Evolutionary conservation across 192 early-diverging fungal species (phyloP).

Genomic region (Umbelopsis sp.): DNA sequence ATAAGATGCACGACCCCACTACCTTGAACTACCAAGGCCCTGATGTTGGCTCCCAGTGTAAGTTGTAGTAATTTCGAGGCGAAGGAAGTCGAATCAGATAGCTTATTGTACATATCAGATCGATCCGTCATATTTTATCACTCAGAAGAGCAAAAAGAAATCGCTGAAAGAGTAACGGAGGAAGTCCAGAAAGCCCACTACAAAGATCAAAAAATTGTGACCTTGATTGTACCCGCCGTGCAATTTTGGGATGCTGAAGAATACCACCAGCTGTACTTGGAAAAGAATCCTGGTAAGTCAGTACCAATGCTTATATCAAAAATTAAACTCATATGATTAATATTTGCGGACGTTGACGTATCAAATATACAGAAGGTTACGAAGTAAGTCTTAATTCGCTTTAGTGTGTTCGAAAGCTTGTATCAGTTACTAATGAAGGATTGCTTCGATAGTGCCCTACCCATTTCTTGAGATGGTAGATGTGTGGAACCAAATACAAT

Average conservation of each 20-base stretch:
- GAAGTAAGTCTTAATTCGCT: constrained; percentile 45
- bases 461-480: constrained; percentile 48
- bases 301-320: neutral
- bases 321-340: neutral
- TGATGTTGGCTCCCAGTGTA: constrained; percentile 81
- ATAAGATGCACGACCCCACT: constrained; percentile 86
- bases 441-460: constrained; percentile 40
- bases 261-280: constrained; percentile 65
- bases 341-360: neutral
- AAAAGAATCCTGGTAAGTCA: constrained; percentile 60
- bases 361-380: constrained; percentile 51
- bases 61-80: neutral
- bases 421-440: neutral
- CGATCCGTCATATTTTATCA: constrained; percentile 87
- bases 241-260: constrained; percentile 83
- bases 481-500: neutral
- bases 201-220: constrained; percentile 56
- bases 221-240: constrained; percentile 67
- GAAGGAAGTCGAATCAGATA: neutral
- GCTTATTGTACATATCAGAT: constrained; percentile 31
- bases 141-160: constrained; percentile 63
- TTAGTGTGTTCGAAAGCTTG: neutral
- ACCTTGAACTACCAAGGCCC: constrained; percentile 79
- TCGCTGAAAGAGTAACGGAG: constrained; percentile 69
- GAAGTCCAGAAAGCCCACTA: constrained; percentile 62